phyloP scores from a whole-genome alignment of 371 early-diverging fungal species.

The Mucor lusitanicus region DNA sequence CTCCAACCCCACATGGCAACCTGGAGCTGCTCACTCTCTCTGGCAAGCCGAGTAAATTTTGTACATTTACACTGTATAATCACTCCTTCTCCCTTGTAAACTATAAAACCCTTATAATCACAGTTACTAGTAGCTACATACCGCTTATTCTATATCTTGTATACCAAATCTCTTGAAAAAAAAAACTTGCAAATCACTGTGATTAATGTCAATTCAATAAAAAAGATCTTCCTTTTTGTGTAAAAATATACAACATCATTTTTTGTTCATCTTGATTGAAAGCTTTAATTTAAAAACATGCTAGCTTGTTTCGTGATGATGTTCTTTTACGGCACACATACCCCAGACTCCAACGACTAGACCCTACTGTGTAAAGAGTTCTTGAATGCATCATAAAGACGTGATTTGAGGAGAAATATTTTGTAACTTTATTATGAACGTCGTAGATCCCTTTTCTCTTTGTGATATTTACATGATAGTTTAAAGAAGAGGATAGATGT shows the following conservation, averaged over 20 bases:
- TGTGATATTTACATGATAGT: conserved; percentile 2
- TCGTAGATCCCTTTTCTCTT: neutral
- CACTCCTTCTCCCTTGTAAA: neutral
- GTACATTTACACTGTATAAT: neutral
- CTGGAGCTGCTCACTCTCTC: conserved; percentile 55
- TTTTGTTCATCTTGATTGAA: too few species aligned
- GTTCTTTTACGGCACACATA: too few species aligned
- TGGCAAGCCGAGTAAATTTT: conserved; percentile 51
- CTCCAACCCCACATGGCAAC: conserved; percentile 61
- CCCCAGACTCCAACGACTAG: too few species aligned
- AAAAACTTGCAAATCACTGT: neutral
- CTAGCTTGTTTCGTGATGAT: too few species aligned
- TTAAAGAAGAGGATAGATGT: neutral
- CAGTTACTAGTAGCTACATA: neutral
- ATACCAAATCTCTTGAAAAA: neutral
- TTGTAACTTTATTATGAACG: neutral
- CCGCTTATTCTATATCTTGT: neutral
- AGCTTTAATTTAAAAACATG: too few species aligned
- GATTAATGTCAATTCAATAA: neutral
- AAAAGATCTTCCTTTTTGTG: neutral
- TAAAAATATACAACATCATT: neutral
- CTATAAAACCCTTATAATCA: neutral
- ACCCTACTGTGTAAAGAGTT: too few species aligned
- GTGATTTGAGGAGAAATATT: neutral
- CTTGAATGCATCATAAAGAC: neutral